Evolutionary conservation across 2,329 filamentous ascomycete genomes (phyloP), one percentile per base, ranked within the genome.

Genomic region (Alternaria gaisen): DNA sequence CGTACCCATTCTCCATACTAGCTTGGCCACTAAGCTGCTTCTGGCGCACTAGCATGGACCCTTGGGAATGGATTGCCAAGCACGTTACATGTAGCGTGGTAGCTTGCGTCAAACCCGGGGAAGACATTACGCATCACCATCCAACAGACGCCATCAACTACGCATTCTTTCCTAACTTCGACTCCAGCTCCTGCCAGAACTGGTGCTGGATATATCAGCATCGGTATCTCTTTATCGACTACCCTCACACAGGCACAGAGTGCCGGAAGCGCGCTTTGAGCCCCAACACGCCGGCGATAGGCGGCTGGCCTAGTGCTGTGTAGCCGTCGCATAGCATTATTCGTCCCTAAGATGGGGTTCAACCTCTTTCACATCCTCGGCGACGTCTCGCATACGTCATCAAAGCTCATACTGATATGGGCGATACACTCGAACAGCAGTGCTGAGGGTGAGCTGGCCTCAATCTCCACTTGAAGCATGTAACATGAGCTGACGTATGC

Each of bases 331-430:
- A 53, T 50, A 50, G 48, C 56, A 50, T 50, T 18, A 18, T 40
- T 48, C 18, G 50, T 50, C 52, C 55, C 58, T 41, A 60, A 43
- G 55, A 79, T 76, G 76, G 64, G 64, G 53, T 79, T 80, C 67
- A 81, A 82, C 68, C 69, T 85, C 61, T 90, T 97, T 80, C 91
- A 93, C 73, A 86, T 96, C 73, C 79, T 93, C 72, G 94, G 88
- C 76, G 94, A 98, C 78, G 80, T 94, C 71, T 92, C 91, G 72
- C 94, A 98, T 77, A 87, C 92, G 46, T 84, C 88, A 50, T 95
- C 93, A 58, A 97, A 97, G 85, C 88, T 90, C 78, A 95, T 97
- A 75, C 86, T 97, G 71, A 93, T 97, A 81, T 91, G 90, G 82
- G 89, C 93, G 56, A 97, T 97, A 72, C 93, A 97, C 80, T 87